Evolutionary conservation across 108 stramenopile genomes (phyloP).

Genomic region (Discostella stelligeroides): DNA sequence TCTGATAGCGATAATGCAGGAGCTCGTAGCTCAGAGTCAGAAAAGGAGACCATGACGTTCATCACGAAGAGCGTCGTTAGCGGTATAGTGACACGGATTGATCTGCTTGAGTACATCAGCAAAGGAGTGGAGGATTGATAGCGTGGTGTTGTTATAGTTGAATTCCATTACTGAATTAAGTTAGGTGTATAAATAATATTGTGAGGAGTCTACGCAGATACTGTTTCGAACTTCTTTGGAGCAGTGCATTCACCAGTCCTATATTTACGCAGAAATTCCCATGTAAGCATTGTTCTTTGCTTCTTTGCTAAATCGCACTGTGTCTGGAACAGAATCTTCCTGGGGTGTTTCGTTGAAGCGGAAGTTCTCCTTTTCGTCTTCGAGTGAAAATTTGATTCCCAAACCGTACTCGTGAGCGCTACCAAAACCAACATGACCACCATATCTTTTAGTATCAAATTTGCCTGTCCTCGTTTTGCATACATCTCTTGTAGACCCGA

Average conservation of each 20-base stretch:
- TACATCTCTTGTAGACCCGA: constrained; percentile 21
- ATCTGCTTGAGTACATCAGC: constrained; percentile 66
- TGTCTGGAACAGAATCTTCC: constrained; percentile 29
- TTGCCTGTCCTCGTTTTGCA: not conserved
- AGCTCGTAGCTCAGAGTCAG: constrained; percentile 35
- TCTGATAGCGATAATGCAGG: constrained; percentile 26
- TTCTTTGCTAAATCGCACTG: constrained; percentile 18
- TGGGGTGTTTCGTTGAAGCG: constrained; percentile 33
- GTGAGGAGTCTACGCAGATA: too few species aligned
- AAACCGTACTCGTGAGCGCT: constrained; percentile 29
- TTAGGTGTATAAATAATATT: too few species aligned
- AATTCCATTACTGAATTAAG: too few species aligned
- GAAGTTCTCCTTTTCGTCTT: constrained; percentile 34
- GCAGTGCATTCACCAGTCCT: not conserved
- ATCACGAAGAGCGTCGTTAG: constrained; percentile 67
- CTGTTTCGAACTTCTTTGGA: too few species aligned
- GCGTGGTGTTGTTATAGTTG: not conserved
- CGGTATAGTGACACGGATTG: constrained; percentile 80
- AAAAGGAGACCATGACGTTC: constrained; percentile 39
- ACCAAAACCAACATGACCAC: constrained; percentile 46
- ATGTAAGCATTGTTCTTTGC: constrained; percentile 15
- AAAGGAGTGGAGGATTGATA: constrained; percentile 1
- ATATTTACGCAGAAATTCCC: constrained; percentile 2
- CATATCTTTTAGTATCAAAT: constrained; percentile 2
- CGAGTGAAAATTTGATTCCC: constrained; percentile 13